Evolutionary conservation across 2,329 filamentous ascomycete genomes (phyloP), one percentile per base, ranked within the genome.

Genomic region (Ceratocystis eucalypticola): DNA sequence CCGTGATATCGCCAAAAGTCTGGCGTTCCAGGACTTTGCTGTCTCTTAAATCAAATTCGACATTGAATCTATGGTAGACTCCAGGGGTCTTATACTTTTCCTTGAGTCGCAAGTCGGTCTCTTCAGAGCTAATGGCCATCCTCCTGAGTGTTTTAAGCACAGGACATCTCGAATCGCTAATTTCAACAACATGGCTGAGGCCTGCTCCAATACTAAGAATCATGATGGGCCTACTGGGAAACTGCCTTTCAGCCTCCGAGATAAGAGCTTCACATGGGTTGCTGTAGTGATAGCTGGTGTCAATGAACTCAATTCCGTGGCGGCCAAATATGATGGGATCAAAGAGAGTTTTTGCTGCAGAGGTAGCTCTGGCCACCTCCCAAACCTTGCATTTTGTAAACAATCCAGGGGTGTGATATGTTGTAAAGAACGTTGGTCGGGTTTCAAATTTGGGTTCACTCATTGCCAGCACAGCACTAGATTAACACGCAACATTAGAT

Each of bases 251-350:
- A 3, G 74, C 74, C 64, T 74, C 73, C 2, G 70, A 61, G 6
- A 74, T 70, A 10, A 75, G 68, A 1, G 72, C 67, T 28, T 72
- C 69, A 59, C 70, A 71, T 28, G 73, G 73, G 55, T 75, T 75
- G 64, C 74, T 75, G 46, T 72, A 22, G 22, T 0, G 0, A 22
- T 22, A 22, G 22, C 22, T 22, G 22, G 22, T 0, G 1, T 1
- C 22, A 22, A 1, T 1, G 22, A 22, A 22, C 22, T 22, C 22
- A 22, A 22, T 22, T 22, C 22, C 1, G 1, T 1, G 0, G 22
- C 22, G 22, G 1, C 22, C 22, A 22, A 22, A 0, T 22, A 0
- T 22, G 22, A 22, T 22, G 1, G 22, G 1, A 1, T 22, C 22
- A 22, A 22, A 22, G 22, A 22, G 22, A 0, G 22, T 1, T 1